A percentile compares a stretch with the other conserved stretches of the same genome.
These are phyloP conservation scores for Suhomyces canberraensis DNA, from an alignment of 805 yeast genomes.

Conservation along the genomic window DNA sequence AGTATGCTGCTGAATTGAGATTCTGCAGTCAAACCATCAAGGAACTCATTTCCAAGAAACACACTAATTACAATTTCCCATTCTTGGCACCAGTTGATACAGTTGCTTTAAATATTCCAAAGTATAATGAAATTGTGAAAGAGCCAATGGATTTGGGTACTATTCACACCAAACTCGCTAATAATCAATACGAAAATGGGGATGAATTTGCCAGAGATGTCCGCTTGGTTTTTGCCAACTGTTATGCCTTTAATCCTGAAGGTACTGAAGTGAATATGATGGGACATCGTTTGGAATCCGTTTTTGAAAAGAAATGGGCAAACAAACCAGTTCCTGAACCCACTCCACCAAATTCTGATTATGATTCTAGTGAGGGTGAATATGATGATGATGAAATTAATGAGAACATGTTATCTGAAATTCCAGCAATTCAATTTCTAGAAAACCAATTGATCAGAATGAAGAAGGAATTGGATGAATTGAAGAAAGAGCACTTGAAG, in stretches of 20 bases:
- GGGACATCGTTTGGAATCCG: conserved; percentile 88
- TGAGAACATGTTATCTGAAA: conserved; percentile 54
- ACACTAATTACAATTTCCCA: conserved; percentile 82
- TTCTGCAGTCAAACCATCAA: conserved; percentile 79
- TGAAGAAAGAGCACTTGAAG: conserved; percentile 75
- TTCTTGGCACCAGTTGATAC: conserved; percentile 94
- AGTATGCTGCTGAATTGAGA: conserved; percentile 82
- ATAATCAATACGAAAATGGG: conserved; percentile 84
- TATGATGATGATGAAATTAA: conserved; percentile 50
- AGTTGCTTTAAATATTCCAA: conserved; percentile 87
- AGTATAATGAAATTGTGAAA: conserved; percentile 80
- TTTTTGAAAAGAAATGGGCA: conserved; percentile 85
- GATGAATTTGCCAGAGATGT: conserved; percentile 85
- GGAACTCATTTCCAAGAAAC: conserved; percentile 80
- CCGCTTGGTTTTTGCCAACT: conserved; percentile 78
- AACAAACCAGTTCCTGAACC: conserved; percentile 66
- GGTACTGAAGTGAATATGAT: conserved; percentile 94
- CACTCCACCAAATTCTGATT: conserved; percentile 52
- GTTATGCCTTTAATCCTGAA: conserved; percentile 91
- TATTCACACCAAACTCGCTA: conserved; percentile 71
- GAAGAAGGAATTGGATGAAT: conserved; percentile 77
- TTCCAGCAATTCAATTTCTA: conserved; percentile 85
- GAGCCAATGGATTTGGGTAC: conserved; percentile 95
- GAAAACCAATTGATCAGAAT: conserved; percentile 84
- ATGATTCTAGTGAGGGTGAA: conserved; percentile 26